phyloP scores from a whole-genome alignment of 306 rosid genomes.

The Ziziphus jujuba region DNA sequence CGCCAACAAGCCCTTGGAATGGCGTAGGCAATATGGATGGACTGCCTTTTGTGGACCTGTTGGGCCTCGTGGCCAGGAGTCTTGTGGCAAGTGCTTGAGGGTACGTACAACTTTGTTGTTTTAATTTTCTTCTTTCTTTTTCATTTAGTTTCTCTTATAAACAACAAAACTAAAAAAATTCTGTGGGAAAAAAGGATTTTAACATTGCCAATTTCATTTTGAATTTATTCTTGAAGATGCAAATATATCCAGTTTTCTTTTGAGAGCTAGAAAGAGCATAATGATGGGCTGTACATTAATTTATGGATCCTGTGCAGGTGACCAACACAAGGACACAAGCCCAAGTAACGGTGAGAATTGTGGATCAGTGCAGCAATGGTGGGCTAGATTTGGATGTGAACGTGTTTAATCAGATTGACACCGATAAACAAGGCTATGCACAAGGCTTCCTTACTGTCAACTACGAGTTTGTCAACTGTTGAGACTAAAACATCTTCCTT shows the following conservation, averaged over 20 bases:
- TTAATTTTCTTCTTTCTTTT: too few species aligned
- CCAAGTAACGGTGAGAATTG: constrained; percentile 47
- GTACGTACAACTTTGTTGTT: constrained; percentile 22
- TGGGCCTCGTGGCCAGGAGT: constrained; percentile 50
- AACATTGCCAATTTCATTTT: too few species aligned
- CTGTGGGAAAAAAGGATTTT: too few species aligned
- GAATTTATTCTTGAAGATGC: too few species aligned
- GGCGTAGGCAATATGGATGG: constrained; percentile 84
- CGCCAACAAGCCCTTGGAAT: constrained; percentile 51
- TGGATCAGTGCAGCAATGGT: constrained; percentile 57
- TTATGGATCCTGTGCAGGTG: constrained; percentile 37
- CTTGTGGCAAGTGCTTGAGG: constrained; percentile 69
- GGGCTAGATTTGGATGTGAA: constrained; percentile 59
- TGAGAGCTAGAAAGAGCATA: too few species aligned
- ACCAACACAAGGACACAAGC: constrained; percentile 50
- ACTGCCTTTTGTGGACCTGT: constrained; percentile 71
- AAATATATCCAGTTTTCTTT: too few species aligned
- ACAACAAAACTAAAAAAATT: too few species aligned
- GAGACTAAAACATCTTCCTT: constrained; percentile 23
- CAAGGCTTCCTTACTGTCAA: constrained; percentile 52
- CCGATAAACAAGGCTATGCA: constrained; percentile 37
- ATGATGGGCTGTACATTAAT: too few species aligned
- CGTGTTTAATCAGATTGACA: constrained; percentile 44
- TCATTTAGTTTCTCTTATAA: too few species aligned
- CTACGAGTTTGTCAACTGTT: constrained; percentile 57